Evolutionary conservation across 169 alveolate species (phyloP), one percentile per base, ranked within the genome.

Genomic region (Eimeria sp.): DNA sequence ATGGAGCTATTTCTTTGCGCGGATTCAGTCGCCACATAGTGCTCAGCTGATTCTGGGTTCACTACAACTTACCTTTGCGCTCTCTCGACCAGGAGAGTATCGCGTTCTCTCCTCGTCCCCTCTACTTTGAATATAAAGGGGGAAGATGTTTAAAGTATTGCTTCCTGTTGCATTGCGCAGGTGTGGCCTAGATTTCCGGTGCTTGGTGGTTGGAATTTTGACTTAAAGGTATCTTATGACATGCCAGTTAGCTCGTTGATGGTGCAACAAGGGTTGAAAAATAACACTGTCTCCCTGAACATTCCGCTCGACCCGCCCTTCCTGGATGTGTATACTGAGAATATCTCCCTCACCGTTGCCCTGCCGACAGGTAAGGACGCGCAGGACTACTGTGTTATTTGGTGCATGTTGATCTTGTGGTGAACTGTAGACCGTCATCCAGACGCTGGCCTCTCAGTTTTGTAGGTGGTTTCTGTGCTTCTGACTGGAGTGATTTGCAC

Each of bases 171-270:
- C 71, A 49, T 62, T 52, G 88, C 11, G 68, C 96, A 95, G 95
- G 95, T 95, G 76, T 85, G 85, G 77, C 96, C 96, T 25, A 77
- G 96, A 33, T 95, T 72, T 74, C 96, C 96, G 8, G 88, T 95
- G 23, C 90, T 85, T 60, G 96, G 96, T 11, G 96, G 96, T 20
- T 95, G 96, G 96, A 95, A 95, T 40, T 56, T 90, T 10, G 96
- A 95, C 78, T 85, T 85, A 40, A 68, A 58, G 52, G 74, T 95
- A 56, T 78, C 68, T 40, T 95, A 95, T 66, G 80, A 58, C 18
- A 20, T 85, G 74, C 96, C 96, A 23, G 90, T 77, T 49, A 82
- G 90, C 49, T 37, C 95, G 20, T 30, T 66, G 52, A 25, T 83
- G 83, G 25, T 30, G 76, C 72, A 64, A 46, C 82, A 82, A 0